These are phyloP conservation scores for Azolla pinnata DNA, from an alignment of 75 land plant species.

Conservation along the genomic window DNA sequence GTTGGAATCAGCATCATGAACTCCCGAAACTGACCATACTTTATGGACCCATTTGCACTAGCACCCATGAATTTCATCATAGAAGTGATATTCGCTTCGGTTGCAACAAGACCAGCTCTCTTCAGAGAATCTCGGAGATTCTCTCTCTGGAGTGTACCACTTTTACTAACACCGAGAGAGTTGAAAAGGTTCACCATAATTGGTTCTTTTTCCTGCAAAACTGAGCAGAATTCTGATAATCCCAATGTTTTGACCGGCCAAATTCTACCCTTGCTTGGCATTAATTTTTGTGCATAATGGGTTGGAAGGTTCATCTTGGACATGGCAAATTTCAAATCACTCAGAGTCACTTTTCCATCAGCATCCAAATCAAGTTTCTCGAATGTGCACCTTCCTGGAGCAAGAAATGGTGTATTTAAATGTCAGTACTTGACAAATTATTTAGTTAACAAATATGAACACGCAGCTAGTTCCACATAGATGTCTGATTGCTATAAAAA, in stretches of 20 bases:
- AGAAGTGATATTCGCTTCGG: not conserved
- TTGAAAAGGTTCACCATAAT: conserved; percentile 6
- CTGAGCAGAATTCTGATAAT: conserved; percentile 6
- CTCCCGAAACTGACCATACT: conserved; percentile 5
- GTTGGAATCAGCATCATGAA: conserved; percentile 5
- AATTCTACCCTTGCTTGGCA: not conserved
- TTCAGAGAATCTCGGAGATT: not conserved
- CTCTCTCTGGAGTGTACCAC: not conserved
- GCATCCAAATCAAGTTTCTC: conserved; percentile 10
- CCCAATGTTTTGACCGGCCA: conserved; percentile 5
- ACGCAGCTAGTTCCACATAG: no score
- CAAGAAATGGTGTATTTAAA: not conserved
- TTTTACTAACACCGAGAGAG: conserved; percentile 12
- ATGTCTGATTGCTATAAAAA: no score
- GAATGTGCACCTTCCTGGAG: conserved; percentile 7
- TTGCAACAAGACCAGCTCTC: conserved; percentile 1
- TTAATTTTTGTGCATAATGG: conserved; percentile 5
- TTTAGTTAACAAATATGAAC: no score
- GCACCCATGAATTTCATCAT: conserved; percentile 2
- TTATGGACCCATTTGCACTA: not conserved
- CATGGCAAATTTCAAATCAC: conserved; percentile 10
- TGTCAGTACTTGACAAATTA: no score
- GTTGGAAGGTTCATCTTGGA: conserved; percentile 4
- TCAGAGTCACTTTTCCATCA: conserved; percentile 7
- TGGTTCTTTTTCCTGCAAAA: conserved; percentile 10